Evolutionary conservation across 179 eudicot genomes (phyloP).

Genomic region (Heliamphora pulchella): DNA sequence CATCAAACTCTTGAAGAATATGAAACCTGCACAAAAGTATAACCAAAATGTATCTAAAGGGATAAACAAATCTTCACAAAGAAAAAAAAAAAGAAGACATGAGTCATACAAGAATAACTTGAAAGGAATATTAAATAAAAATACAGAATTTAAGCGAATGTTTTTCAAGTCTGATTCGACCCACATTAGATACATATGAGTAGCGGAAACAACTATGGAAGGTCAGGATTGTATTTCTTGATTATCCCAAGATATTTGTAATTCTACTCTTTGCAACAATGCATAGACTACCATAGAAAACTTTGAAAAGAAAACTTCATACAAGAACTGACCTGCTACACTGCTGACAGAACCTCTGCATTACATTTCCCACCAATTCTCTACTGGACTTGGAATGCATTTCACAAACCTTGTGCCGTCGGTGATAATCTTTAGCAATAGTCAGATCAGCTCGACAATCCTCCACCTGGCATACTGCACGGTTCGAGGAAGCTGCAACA

Average conservation of each 20-base stretch:
- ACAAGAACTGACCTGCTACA: constrained; percentile 66
- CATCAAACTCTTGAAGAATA: constrained; percentile 81
- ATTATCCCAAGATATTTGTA: not conserved
- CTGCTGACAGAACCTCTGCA: constrained; percentile 94
- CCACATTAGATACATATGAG: not conserved
- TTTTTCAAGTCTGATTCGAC: not conserved
- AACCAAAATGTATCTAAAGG: constrained; percentile 8
- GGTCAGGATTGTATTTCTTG: not conserved
- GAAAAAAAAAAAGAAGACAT: not conserved
- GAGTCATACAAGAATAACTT: not conserved
- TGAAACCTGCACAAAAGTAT: constrained; percentile 53
- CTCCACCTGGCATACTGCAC: constrained; percentile 72
- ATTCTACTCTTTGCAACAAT: not conserved
- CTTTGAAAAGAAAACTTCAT: not conserved
- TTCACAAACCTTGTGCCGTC: constrained; percentile 85
- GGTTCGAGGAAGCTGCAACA: constrained; percentile 35
- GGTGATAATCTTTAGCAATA: constrained; percentile 70
- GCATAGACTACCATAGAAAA: not conserved
- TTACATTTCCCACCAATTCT: constrained; percentile 52
- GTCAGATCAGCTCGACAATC: constrained; percentile 68
- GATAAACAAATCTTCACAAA: not conserved
- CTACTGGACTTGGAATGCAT: constrained; percentile 69
- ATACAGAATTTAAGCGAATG: not conserved
- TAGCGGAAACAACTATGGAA: not conserved
- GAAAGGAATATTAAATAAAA: not conserved